Percentiles rank a stretch among this genome's conserved stretches.
Evolutionary conservation across 768 basidiomycete genomes (phyloP).

Genomic region (Lepiota brunneoincarnata): DNA sequence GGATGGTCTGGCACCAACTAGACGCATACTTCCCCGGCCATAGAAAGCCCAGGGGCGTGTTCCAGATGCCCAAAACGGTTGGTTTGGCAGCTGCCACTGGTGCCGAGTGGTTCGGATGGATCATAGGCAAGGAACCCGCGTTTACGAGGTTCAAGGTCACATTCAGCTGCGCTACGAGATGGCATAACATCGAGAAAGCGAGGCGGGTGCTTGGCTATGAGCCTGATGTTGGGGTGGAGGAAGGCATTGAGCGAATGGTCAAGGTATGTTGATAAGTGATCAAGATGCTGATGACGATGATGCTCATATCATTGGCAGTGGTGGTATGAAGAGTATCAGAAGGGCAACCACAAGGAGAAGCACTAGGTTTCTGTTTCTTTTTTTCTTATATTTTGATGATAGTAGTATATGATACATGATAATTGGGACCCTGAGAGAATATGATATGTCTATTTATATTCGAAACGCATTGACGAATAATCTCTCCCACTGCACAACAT

Average conservation of each 20-base stretch:
- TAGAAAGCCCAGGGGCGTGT: slow-evolving; percentile 34
- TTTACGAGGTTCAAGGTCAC: slow-evolving; percentile 86
- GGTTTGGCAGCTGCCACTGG: slow-evolving; percentile 71
- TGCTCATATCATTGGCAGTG: slow-evolving; percentile 27
- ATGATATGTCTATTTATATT: slow-evolving; percentile 9
- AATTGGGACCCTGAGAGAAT: slow-evolving; percentile 6
- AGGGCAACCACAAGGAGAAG: slow-evolving; percentile 37
- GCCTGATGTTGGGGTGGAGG: slow-evolving; percentile 84
- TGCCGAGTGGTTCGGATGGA: slow-evolving; percentile 71
- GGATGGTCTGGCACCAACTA: slow-evolving; percentile 74
- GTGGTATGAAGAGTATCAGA: slow-evolving; percentile 43
- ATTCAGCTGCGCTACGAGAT: slow-evolving; percentile 76
- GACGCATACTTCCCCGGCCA: slow-evolving; percentile 58
- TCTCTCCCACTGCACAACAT: background rate
- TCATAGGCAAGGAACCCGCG: slow-evolving; percentile 75
- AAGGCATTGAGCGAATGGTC: slow-evolving; percentile 78
- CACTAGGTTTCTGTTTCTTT: slow-evolving; percentile 22
- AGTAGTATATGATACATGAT: no score
- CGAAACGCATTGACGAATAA: slow-evolving; percentile 9
- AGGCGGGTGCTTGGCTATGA: slow-evolving; percentile 90
- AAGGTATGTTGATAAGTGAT: slow-evolving; percentile 46
- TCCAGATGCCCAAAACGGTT: slow-evolving; percentile 56
- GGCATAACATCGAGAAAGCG: slow-evolving; percentile 94
- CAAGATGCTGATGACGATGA: background rate
- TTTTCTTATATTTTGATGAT: no score